Evolutionary conservation across 768 basidiomycete species (phyloP).

Genomic region (Boletus rubescentipes): DNA sequence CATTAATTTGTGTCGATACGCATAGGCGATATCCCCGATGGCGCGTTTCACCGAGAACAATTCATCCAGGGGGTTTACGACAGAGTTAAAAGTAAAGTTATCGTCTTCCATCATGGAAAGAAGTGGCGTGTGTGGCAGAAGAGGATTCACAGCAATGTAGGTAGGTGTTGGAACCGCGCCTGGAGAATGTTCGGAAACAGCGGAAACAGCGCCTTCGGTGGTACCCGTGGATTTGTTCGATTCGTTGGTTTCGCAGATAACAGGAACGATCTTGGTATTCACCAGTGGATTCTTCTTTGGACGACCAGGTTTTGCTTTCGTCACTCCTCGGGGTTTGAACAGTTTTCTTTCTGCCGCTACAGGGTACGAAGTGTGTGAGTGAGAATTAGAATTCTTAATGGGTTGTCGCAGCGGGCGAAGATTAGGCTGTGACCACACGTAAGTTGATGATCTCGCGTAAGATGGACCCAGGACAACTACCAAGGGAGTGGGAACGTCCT

Average conservation of each 20-base stretch:
- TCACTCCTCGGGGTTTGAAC: constrained; percentile 28
- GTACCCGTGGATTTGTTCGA: constrained; percentile 7
- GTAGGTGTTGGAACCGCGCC: constrained; percentile 1
- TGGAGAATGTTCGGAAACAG: constrained; percentile 12
- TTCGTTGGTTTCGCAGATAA: constrained; percentile 9
- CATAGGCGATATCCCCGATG: constrained; percentile 30
- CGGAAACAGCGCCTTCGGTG: background rate
- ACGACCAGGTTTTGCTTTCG: constrained; percentile 32
- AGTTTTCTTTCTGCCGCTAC: constrained; percentile 14
- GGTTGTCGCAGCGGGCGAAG: constrained; percentile 33
- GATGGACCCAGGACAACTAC: constrained; percentile 21
- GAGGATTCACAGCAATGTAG: constrained; percentile 30
- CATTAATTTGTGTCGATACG: constrained; percentile 25
- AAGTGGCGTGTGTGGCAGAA: constrained; percentile 11
- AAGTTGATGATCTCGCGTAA: constrained; percentile 12
- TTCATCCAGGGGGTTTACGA: constrained; percentile 24
- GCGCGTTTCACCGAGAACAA: constrained; percentile 27
- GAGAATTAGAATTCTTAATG: constrained; percentile 11
- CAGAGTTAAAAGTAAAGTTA: constrained; percentile 14
- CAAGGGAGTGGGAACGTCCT: constrained; percentile 21
- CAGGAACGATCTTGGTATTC: constrained; percentile 7
- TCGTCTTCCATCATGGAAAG: constrained; percentile 8
- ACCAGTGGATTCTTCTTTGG: constrained; percentile 22
- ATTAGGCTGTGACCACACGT: constrained; percentile 24
- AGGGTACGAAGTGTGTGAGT: constrained; percentile 20